Conservation (phyloP, 768 basidiomycete species). For the Mrakia blollopis region DNA sequence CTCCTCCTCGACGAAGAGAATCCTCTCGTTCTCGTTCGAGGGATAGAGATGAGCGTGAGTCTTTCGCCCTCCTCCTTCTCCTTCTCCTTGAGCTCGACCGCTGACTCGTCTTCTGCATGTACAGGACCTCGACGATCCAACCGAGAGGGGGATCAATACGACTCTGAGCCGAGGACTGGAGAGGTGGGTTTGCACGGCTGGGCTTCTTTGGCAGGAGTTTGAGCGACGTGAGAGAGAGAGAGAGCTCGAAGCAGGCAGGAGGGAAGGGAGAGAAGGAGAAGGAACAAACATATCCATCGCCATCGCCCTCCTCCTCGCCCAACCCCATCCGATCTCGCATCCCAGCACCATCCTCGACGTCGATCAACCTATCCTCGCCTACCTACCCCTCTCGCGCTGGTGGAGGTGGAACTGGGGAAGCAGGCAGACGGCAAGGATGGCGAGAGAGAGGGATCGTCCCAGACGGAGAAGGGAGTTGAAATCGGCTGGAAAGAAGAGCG, state of each 20-base stretch:
- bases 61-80: background rate
- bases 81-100: background rate
- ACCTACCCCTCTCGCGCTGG: background rate
- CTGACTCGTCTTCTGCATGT: background rate
- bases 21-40: background rate
- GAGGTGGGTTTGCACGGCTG: background rate
- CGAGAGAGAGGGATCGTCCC: background rate
- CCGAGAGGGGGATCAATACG: background rate
- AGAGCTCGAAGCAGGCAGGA: background rate
- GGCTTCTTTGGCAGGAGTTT: background rate
- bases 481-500: background rate
- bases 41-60: constrained; percentile 8
- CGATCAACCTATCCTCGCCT: background rate
- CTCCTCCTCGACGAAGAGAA: background rate
- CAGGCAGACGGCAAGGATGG: too few species aligned
- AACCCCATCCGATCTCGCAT: background rate
- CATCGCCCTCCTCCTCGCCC: background rate
- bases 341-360: background rate
- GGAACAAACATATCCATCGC: background rate
- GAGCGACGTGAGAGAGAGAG: background rate
- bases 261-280: background rate
- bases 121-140: background rate
- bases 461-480: background rate
- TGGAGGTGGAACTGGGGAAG: background rate
- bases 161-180: background rate